Conservation (phyloP, 1,284 basidiomycete species). For the Rhodotorula sp. region DNA sequence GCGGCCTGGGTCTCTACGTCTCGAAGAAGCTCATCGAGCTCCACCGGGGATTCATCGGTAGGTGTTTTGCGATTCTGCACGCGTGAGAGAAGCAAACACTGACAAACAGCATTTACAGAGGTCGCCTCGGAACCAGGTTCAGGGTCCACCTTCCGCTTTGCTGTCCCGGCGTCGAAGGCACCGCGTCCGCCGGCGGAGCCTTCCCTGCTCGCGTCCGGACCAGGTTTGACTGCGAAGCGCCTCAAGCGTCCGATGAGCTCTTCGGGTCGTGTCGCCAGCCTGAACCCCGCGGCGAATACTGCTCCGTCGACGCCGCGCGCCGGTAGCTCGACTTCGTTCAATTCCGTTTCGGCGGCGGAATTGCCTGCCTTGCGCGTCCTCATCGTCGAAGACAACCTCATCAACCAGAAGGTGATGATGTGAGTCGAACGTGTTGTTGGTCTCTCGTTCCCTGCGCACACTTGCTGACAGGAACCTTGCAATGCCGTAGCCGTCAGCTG, state of each 20-base stretch:
- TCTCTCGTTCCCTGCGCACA: neutral
- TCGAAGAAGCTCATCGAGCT: constrained; percentile 41
- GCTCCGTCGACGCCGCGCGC: no score
- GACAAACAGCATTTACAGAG: neutral
- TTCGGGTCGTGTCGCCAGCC: neutral
- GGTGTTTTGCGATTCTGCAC: neutral
- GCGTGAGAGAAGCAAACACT: no score
- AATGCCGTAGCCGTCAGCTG: constrained; percentile 47
- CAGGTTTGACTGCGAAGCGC: no score
- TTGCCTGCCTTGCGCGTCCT: constrained; percentile 13
- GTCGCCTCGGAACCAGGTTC: constrained; percentile 28
- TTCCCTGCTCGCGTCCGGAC: neutral
- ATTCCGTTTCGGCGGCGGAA: neutral
- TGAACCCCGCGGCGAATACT: neutral
- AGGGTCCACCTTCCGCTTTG: constrained; percentile 38
- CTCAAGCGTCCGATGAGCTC: neutral
- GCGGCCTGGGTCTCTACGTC: constrained; percentile 41
- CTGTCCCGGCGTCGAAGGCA: constrained; percentile 19
- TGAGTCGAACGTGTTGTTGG: neutral
- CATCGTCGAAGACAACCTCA: constrained; percentile 49
- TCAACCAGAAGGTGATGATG: constrained; percentile 52
- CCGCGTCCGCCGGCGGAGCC: neutral
- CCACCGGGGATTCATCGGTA: constrained; percentile 37
- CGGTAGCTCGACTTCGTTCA: neutral
- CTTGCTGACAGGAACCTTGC: neutral